Percentiles rank a stretch among this genome's conserved stretches.
Conservation (phyloP, 179 eudicot species). For the Nepenthes alata region DNA sequence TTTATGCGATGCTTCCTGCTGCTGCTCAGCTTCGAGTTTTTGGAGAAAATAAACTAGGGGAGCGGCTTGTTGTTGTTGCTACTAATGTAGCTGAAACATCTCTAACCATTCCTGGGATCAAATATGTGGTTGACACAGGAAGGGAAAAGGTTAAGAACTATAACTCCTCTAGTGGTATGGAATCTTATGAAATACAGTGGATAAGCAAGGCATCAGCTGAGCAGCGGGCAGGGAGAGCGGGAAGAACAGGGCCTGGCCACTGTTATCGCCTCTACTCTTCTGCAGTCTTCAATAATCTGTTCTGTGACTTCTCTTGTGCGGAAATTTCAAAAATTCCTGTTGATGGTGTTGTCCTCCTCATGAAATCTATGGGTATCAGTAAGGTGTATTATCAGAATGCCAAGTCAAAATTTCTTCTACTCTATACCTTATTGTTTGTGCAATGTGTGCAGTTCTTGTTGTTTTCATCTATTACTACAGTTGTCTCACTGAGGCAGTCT, state of each 20-base stretch:
- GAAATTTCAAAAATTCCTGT: slow-evolving; percentile 81
- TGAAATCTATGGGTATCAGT: slow-evolving; percentile 82
- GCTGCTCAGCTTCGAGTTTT: slow-evolving; percentile 76
- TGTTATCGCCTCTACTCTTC: slow-evolving; percentile 86
- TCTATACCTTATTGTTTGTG: too few species aligned
- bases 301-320: slow-evolving; percentile 56
- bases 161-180: slow-evolving; percentile 71
- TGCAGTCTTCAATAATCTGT: slow-evolving; percentile 49
- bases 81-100: slow-evolving; percentile 98
- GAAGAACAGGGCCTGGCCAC: slow-evolving; percentile 96
- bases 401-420: too few species aligned
- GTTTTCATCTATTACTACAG: too few species aligned
- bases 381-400: slow-evolving; percentile 28
- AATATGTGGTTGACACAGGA: slow-evolving; percentile 93
- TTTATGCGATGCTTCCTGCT: slow-evolving; percentile 94
- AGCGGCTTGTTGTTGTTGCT: slow-evolving; percentile 80
- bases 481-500: too few species aligned
- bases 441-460: too few species aligned
- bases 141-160: slow-evolving; percentile 83
- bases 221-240: slow-evolving; percentile 96
- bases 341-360: slow-evolving; percentile 72
- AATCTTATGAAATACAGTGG: slow-evolving; percentile 82
- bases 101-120: slow-evolving; percentile 84
- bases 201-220: slow-evolving; percentile 91
- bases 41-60: slow-evolving; percentile 51